These are phyloP conservation scores for Penicillium tannophilum DNA, from an alignment of 495 filamentous ascomycete genomes.

Conservation along the genomic window DNA sequence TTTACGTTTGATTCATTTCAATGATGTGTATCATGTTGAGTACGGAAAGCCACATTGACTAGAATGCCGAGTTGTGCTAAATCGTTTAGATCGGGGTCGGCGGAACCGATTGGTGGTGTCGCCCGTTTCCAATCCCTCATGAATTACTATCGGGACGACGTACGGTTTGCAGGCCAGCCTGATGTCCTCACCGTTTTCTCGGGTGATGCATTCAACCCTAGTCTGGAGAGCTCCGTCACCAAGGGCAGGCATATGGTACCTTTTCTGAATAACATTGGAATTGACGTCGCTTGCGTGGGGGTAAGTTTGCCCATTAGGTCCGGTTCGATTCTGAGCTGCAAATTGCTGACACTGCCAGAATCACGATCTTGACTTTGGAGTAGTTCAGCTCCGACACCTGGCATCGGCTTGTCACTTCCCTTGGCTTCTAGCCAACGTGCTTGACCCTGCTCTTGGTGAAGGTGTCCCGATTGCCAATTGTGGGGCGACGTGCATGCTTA, in stretches of 20 bases:
- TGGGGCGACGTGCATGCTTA: conserved; percentile 69
- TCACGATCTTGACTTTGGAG: conserved; percentile 94
- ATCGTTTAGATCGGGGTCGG: conserved; percentile 55
- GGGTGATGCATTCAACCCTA: conserved; percentile 90
- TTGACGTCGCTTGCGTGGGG: conserved; percentile 76
- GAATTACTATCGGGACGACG: conserved; percentile 67
- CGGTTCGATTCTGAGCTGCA: not conserved
- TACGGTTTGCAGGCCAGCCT: conserved; percentile 60
- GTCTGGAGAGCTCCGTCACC: conserved; percentile 80
- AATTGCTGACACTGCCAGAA: conserved; percentile 53
- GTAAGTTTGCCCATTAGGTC: conserved; percentile 49
- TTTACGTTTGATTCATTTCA: conserved; percentile 83
- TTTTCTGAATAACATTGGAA: conserved; percentile 75
- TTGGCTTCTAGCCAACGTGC: conserved; percentile 84
- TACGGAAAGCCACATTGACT: conserved; percentile 30
- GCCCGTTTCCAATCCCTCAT: conserved; percentile 77
- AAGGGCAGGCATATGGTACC: conserved; percentile 91
- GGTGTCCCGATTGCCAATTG: conserved; percentile 69
- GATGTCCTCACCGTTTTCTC: conserved; percentile 80
- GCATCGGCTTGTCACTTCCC: conserved; percentile 74
- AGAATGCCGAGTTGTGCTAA: not conserved
- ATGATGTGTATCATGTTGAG: conserved; percentile 92
- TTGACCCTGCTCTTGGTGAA: conserved; percentile 75
- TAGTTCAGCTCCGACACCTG: conserved; percentile 73
- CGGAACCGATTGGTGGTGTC: conserved; percentile 78